These are phyloP conservation scores for Venturia pyrina DNA, from an alignment of 2,329 filamentous ascomycete species.

Conservation along the genomic window DNA sequence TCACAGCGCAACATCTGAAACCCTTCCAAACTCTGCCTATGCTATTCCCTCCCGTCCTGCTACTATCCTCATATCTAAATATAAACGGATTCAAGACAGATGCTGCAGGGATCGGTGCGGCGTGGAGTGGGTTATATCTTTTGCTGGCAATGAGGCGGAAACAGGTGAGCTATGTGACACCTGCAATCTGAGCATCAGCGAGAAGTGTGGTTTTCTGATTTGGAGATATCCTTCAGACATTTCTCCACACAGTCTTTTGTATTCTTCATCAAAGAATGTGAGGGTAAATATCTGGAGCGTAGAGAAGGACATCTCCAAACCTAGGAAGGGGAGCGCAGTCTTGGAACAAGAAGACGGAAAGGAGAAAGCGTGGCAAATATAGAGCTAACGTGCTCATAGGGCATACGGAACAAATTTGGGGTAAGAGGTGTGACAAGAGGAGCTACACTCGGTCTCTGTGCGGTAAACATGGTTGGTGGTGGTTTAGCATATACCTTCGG, in stretches of 20 bases:
- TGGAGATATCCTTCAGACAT: too few relatives aligned
- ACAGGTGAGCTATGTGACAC: conserved; percentile 21
- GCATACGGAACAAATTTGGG: conserved; percentile 37
- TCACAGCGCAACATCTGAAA: conserved; percentile 56
- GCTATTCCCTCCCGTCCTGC: conserved; percentile 55
- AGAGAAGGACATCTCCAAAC: too few relatives aligned
- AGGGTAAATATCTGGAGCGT: too few relatives aligned
- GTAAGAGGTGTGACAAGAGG: conserved; percentile 43
- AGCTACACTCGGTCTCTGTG: conserved; percentile 40
- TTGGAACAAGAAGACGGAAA: not conserved
- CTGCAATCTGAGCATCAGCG: not conserved
- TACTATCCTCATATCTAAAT: conserved; percentile 58
- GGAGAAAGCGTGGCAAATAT: not conserved
- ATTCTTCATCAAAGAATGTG: too few relatives aligned
- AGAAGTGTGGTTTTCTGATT: too few relatives aligned
- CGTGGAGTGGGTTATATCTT: conserved; percentile 57
- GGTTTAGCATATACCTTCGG: conserved; percentile 44
- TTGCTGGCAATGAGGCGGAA: conserved; percentile 50
- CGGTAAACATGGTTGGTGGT: conserved; percentile 40
- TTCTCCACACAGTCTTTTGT: too few relatives aligned
- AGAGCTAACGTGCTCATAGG: conserved; percentile 18
- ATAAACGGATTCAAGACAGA: conserved; percentile 53
- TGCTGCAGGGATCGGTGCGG: conserved; percentile 51
- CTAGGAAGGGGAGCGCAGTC: too few relatives aligned
- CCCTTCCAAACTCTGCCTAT: conserved; percentile 57